Evolutionary conservation across 306 rosid genomes (phyloP), one percentile per base, ranked within the genome.

Genomic region (Carpinus fangiana): DNA sequence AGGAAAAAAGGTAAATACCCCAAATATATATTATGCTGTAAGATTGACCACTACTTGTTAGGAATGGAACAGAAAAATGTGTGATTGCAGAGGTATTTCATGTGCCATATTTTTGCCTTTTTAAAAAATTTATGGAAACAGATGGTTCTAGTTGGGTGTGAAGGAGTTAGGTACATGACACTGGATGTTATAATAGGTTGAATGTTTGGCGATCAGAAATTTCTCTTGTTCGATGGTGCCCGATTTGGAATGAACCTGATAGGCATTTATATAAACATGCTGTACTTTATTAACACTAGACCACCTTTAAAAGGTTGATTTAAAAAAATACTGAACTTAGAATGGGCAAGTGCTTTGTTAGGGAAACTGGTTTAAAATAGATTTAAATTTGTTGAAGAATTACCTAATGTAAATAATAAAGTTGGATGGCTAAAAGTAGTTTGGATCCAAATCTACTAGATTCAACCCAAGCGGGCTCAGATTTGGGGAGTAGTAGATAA

Each of bases 331-430:
- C 21, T 2, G 69, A 62, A 34, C 11, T 62, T 31, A 12, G 45
- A 14, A 31, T 23, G 45, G 45, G 43, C 31, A 31, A 62, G 69
- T 23, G 0, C 36, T 59, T 23, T 1, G 12, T 36, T 59, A 59
- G 65, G 36, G 65, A 59, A 23, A 59, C 34, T 59, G 7, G 31
- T 23, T 59, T 23, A 59, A 59, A 11, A 28, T 59, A 59, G 7
- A 12, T 23, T 23, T 59, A 59, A 59, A 59, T 59, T 59, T 10
- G 36, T 12, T 59, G 12, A 8, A 47, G 51, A 47, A 11, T 8
- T 47, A 47, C 10, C 64, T 68, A 59, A 71, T 46, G 34, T 81
- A 65, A 75, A 68, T 60, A 56, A 47, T 72, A 46, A 50, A 62
- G 75, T 53, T 76, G 45, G 70, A 62, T 62, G 65, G 34, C 53